These are phyloP conservation scores for Backusella sp. DNA, from an alignment of 192 early-diverging fungal species.

Conservation along the genomic window DNA sequence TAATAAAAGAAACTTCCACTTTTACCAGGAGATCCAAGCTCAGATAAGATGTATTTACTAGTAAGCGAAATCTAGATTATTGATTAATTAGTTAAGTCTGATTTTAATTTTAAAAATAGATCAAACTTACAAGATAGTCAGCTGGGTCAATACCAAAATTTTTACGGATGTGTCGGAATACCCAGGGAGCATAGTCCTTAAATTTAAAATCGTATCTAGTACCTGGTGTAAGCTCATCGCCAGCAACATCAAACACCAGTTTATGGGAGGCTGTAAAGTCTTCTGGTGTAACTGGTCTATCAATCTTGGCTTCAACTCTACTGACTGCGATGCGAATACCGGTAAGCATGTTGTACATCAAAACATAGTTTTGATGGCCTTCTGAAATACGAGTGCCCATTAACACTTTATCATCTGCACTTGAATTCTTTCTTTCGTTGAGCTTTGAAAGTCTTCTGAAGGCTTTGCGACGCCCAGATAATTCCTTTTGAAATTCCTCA, in stretches of 20 bases:
- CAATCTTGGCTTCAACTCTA: constrained; percentile 83
- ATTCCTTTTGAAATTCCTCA: constrained; percentile 29
- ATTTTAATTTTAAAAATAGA: not conserved
- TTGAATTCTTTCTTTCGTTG: not conserved
- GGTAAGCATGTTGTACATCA: constrained; percentile 99
- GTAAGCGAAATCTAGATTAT: constrained; percentile 80
- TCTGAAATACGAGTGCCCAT: constrained; percentile 89
- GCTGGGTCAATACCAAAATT: constrained; percentile 88
- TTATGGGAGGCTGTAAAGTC: constrained; percentile 93
- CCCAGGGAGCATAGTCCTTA: constrained; percentile 99
- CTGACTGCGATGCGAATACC: constrained; percentile 91
- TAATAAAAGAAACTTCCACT: constrained; percentile 98
- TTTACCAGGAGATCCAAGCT: constrained; percentile 96
- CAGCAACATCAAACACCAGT: constrained; percentile 93
- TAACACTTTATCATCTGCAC: constrained; percentile 40
- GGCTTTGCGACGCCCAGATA: constrained; percentile 24
- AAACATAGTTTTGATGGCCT: constrained; percentile 90
- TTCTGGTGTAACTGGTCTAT: constrained; percentile 62
- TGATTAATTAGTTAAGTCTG: not conserved
- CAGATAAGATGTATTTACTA: constrained; percentile 98
- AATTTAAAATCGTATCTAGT: constrained; percentile 99
- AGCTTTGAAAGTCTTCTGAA: constrained; percentile 22
- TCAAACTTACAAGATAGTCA: constrained; percentile 82
- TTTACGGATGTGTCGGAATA: constrained; percentile 89
- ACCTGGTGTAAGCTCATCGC: constrained; percentile 92